Conservation (phyloP, 164 flowering plant species). For the Aristolochia contorta region DNA sequence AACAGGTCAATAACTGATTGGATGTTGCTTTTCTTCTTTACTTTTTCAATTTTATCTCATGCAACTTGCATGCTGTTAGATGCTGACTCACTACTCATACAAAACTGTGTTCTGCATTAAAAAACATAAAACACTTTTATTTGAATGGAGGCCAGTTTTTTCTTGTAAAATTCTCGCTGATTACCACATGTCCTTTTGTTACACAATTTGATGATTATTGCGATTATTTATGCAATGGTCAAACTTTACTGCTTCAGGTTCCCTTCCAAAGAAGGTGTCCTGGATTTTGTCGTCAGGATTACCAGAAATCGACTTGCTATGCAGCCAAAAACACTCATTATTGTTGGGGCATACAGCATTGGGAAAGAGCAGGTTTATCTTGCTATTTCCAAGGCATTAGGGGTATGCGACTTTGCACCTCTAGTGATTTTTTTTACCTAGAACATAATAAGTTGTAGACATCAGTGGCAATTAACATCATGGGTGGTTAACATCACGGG, state of each 20-base stretch:
- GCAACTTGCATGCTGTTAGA: background rate
- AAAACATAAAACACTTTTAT: too few relatives aligned
- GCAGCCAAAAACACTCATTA: conserved; percentile 57
- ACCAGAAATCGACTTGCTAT: conserved; percentile 30
- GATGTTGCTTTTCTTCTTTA: background rate
- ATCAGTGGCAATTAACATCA: too few relatives aligned
- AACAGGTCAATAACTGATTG: too few relatives aligned
- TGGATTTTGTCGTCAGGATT: conserved; percentile 41
- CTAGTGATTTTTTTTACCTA: background rate
- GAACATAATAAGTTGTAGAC: background rate
- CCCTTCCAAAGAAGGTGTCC: conserved; percentile 54
- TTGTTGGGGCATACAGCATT: conserved; percentile 81
- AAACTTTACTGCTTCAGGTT: conserved; percentile 33
- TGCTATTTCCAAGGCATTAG: conserved; percentile 55
- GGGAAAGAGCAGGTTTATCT: conserved; percentile 74
- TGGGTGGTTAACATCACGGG: too few relatives aligned
- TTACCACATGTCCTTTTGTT: too few relatives aligned
- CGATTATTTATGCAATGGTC: background rate
- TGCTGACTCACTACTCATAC: background rate
- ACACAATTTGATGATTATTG: too few relatives aligned
- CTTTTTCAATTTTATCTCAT: background rate
- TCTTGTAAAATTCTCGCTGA: too few relatives aligned
- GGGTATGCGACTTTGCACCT: conserved; percentile 25
- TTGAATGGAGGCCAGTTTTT: too few relatives aligned
- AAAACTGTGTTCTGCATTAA: background rate